Evolutionary conservation across 2,329 filamentous ascomycete genomes (phyloP).

Genomic region (Nigrospora sphaerica): DNA sequence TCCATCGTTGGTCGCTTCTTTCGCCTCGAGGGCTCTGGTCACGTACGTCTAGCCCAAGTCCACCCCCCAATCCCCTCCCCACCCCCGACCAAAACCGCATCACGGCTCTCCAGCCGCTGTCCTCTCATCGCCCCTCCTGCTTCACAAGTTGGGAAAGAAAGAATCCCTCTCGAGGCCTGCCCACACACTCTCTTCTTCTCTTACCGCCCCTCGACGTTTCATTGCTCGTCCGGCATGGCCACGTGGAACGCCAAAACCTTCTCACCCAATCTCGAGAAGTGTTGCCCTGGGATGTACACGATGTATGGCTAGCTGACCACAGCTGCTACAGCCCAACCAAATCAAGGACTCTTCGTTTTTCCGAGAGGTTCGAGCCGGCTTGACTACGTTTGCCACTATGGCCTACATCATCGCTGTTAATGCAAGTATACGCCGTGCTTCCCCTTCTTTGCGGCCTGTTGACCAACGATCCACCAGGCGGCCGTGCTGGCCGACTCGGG

Average conservation of each 20-base stretch:
- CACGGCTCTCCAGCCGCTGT: no score
- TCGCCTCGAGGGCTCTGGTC: slow-evolving; percentile 56
- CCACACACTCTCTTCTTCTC: not conserved
- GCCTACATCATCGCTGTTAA: slow-evolving; percentile 78
- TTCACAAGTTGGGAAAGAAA: no score
- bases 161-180: no score
- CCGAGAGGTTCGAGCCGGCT: slow-evolving; percentile 69
- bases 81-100: no score
- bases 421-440: slow-evolving; percentile 26
- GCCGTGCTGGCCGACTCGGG: slow-evolving; percentile 69
- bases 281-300: no score
- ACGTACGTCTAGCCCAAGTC: slow-evolving; percentile 38
- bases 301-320: no score
- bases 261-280: no score
- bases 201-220: not conserved
- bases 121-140: no score
- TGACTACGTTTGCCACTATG: slow-evolving; percentile 78
- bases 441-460: no score
- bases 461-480: slow-evolving; percentile 37
- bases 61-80: no score
- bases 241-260: no score
- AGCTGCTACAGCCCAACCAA: slow-evolving; percentile 48
- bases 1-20: slow-evolving; percentile 49
- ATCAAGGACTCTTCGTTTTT: slow-evolving; percentile 65
- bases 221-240: not conserved